Evolutionary conservation across 2,329 filamentous ascomycete genomes (phyloP).

Genomic region (Fusarium sp.): DNA sequence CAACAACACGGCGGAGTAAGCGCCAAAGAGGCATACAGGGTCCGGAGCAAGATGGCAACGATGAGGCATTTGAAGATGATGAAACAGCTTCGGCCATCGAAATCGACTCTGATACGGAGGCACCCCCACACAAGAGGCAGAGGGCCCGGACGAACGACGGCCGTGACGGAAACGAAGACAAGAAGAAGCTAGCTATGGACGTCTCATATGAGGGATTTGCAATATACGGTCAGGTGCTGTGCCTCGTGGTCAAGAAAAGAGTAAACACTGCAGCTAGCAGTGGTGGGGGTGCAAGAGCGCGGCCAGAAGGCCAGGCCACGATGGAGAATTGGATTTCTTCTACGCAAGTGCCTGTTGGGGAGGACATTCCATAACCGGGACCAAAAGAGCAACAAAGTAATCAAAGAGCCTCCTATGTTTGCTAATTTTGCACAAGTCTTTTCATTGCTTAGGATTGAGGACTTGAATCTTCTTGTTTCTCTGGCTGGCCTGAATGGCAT

Average conservation of each 20-base stretch:
- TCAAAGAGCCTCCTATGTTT: background rate
- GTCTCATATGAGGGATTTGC: conserved; percentile 95
- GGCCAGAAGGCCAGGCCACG: conserved; percentile 67
- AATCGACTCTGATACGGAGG: conserved; percentile 53
- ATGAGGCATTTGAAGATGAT: conserved; percentile 47
- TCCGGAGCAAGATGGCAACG: conserved; percentile 48
- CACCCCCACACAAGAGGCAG: conserved; percentile 58
- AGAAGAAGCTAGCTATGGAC: conserved; percentile 89
- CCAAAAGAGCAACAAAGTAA: background rate
- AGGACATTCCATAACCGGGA: conserved; percentile 46
- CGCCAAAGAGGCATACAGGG: conserved; percentile 41
- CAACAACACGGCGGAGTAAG: conserved; percentile 41
- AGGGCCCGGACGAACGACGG: conserved; percentile 47
- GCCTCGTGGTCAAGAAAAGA: conserved; percentile 85
- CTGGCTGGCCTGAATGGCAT: conserved; percentile 22
- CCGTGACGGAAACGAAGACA: conserved; percentile 68
- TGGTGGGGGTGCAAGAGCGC: conserved; percentile 30
- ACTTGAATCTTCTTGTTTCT: background rate
- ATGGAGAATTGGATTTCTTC: conserved; percentile 89
- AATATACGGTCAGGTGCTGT: conserved; percentile 93
- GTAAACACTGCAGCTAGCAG: conserved; percentile 46
- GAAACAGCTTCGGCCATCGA: conserved; percentile 51
- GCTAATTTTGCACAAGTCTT: background rate
- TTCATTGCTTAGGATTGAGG: background rate
- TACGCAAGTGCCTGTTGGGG: conserved; percentile 70